Evolutionary conservation across 208 protist genomes (phyloP).

Genomic region (Porcisia hertigi): DNA sequence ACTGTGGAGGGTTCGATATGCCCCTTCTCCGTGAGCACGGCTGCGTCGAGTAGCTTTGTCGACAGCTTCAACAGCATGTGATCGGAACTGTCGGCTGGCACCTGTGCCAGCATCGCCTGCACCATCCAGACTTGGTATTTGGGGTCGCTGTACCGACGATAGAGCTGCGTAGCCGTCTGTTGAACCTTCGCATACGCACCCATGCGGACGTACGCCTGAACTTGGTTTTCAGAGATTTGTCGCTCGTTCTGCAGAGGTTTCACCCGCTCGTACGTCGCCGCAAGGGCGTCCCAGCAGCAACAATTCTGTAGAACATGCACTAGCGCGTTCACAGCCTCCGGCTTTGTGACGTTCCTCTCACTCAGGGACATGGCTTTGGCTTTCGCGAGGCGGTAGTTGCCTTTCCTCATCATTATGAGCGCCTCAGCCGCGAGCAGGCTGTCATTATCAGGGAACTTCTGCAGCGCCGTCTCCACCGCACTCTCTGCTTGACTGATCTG

Average conservation of each 20-base stretch:
- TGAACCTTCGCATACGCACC: constrained; percentile 73
- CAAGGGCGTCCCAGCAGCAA: constrained; percentile 72
- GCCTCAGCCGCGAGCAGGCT: constrained; percentile 61
- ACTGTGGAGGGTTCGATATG: constrained; percentile 57
- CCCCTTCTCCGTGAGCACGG: constrained; percentile 69
- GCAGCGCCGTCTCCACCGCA: constrained; percentile 55
- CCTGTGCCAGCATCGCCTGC: constrained; percentile 77
- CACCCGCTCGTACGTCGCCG: constrained; percentile 61
- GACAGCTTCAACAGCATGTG: constrained; percentile 75
- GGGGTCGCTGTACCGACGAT: constrained; percentile 59
- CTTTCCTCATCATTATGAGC: constrained; percentile 45
- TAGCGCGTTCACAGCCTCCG: constrained; percentile 61
- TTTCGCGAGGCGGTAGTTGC: constrained; percentile 36
- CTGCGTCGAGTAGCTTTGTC: constrained; percentile 63
- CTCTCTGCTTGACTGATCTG: constrained; percentile 66
- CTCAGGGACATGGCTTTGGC: constrained; percentile 55
- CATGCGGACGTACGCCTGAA: constrained; percentile 83
- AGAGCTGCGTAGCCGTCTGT: constrained; percentile 57
- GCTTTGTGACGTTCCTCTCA: constrained; percentile 49
- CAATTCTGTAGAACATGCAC: constrained; percentile 72
- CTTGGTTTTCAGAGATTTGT: constrained; percentile 63
- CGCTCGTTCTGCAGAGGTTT: constrained; percentile 57
- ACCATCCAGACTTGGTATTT: constrained; percentile 86
- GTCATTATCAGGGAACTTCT: constrained; percentile 64
- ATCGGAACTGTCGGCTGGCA: constrained; percentile 63